Base-by-base conservation (phyloP, 129 eudicot species). In the Escallonia rubra region DNA sequence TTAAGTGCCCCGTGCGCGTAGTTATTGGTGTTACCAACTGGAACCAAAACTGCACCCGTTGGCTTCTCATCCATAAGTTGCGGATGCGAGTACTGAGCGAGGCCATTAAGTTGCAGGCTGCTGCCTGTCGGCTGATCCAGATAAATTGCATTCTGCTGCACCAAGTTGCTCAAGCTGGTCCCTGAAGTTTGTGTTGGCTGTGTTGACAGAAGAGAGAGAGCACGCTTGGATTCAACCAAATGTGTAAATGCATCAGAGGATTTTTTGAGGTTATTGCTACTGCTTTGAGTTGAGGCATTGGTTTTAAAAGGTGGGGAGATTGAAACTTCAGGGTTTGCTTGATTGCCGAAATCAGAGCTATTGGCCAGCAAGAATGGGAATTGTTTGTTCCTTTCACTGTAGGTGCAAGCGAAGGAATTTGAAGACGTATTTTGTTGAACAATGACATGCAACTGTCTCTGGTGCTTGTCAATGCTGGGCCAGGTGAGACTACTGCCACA, bases 181-280 rank as follows among this genome's bases (percentile, higher is more conserved):
- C 23, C 49, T 6, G 9, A 2, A 7, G 56, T 8, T 57, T 45
- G 65, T 45, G 11, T 45, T 43, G 9, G 57, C 42, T 38, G 23
- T 16, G 73, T 15, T 68, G 73, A 68, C 73, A 68, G 73, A 68
- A 68, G 73, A 68, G 73, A 68, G 73, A 45, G 73, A 68, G 73
- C 73, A 68, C 73, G 41, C 40, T 59, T 57, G 65, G 73, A 57
- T 16, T 68, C 45, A 5, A 57, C 64, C 62, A 54, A 43, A 51
- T 44, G 57, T 57, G 55, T 45, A 51, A 57, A 68, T 55, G 43
- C 38, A 57, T 68, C n/a, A 8, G 45, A 14, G 41, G 63, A 43
- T 57, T 7, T 46, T 16, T 57, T 34, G 14, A 51, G 14, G 60
- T 41, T 8, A 10, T 10, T 42, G 39, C 43, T 52, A 55, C 57